Evolutionary conservation across 768 basidiomycete genomes (phyloP).

Genomic region (Russula olivacea): DNA sequence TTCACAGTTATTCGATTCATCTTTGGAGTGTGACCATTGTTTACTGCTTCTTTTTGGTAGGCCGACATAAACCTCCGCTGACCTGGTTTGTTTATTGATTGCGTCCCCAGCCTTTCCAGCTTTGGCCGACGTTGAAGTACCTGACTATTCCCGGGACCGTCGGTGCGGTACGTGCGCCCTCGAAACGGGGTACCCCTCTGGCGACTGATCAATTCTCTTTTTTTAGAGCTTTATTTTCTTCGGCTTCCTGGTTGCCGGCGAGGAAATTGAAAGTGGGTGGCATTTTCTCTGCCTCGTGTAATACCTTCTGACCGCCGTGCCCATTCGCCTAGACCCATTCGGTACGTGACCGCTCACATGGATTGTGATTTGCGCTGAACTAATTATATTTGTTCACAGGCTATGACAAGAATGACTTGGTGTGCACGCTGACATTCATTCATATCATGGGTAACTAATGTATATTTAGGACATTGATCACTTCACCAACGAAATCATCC

Average conservation of each 20-base stretch:
- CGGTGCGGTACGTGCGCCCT: slow-evolving; percentile 38
- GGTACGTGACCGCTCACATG: slow-evolving; percentile 29
- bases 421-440: slow-evolving; percentile 30
- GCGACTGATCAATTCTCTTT: not conserved
- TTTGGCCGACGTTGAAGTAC: slow-evolving; percentile 50
- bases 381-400: slow-evolving; percentile 29
- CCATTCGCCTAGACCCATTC: slow-evolving; percentile 39
- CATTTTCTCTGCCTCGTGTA: slow-evolving; percentile 4
- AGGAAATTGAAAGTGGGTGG: slow-evolving; percentile 65
- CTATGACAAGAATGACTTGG: slow-evolving; percentile 70
- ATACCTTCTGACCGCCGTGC: slow-evolving; percentile 12
- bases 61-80: slow-evolving; percentile 18
- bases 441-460: slow-evolving; percentile 10
- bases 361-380: slow-evolving; percentile 11
- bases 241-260: slow-evolving; percentile 66
- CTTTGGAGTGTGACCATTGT: slow-evolving; percentile 59
- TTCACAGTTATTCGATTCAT: slow-evolving; percentile 55
- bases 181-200: not conserved
- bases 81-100: slow-evolving; percentile 4
- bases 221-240: slow-evolving; percentile 61
- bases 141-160: slow-evolving; percentile 60
- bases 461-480: slow-evolving; percentile 55
- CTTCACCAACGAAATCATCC: slow-evolving; percentile 64
- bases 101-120: slow-evolving; percentile 53
- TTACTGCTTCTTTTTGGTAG: slow-evolving; percentile 56